phyloP scores from a whole-genome alignment of 371 early-diverging fungal genomes.

The Smittium culicis region DNA sequence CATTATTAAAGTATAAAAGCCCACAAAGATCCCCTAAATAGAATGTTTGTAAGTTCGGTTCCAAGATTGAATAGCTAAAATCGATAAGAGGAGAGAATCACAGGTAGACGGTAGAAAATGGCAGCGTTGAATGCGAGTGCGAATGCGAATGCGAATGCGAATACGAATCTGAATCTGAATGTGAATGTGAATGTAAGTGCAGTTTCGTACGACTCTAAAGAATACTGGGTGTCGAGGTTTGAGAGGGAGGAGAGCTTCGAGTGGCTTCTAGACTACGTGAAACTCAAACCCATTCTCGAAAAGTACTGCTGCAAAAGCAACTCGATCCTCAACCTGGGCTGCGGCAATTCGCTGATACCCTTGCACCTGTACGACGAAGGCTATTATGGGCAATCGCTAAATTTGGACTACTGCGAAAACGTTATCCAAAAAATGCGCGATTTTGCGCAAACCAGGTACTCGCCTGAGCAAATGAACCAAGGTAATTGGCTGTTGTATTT shows the following conservation, averaged over 20 bases:
- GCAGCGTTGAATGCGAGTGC: no score
- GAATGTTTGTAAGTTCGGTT: no score
- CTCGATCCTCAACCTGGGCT: conserved; percentile 31
- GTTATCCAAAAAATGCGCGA: conserved; percentile 33
- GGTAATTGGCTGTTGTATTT: background rate
- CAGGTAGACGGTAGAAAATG: no score
- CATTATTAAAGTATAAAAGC: no score
- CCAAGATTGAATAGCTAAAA: no score
- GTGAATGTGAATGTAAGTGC: background rate
- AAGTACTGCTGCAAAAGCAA: conserved; percentile 8
- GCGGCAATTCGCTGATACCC: conserved; percentile 40
- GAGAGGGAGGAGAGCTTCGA: conserved; percentile 34
- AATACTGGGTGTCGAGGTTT: conserved; percentile 37
- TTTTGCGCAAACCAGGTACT: conserved; percentile 12
- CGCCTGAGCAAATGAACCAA: background rate
- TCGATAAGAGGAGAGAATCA: no score
- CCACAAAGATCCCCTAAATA: no score
- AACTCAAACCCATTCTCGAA: conserved; percentile 14
- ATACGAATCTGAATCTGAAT: no score
- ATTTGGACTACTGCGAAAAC: conserved; percentile 35
- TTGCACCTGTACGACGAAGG: conserved; percentile 33
- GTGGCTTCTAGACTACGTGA: conserved; percentile 24
- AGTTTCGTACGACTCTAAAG: conserved; percentile 18
- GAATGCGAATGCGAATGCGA: no score
- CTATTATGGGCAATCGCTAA: conserved; percentile 19